Conservation (phyloP, 176 grass and related monocot genomes). For the Cenchrus fungigraminus region DNA sequence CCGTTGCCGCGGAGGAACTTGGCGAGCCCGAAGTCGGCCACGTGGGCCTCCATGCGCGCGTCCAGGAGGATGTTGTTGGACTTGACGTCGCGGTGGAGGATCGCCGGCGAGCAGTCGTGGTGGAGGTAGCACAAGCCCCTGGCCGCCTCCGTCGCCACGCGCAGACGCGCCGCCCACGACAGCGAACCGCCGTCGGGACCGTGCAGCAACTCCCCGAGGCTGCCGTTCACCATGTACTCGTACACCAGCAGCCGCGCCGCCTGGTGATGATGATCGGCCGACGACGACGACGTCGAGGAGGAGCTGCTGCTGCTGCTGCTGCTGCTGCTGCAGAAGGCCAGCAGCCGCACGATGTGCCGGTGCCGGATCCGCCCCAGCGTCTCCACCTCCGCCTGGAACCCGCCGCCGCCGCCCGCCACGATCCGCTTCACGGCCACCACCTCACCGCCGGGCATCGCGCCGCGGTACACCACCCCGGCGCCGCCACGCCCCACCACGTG, state of each 20-base stretch:
- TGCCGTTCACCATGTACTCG: conserved; percentile 79
- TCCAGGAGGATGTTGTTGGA: conserved; percentile 86
- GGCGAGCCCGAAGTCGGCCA: conserved; percentile 82
- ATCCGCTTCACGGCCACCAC: conserved; percentile 73
- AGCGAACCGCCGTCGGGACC: neutral
- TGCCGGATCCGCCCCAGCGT: conserved; percentile 80
- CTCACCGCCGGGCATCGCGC: conserved; percentile 67
- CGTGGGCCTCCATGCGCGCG: conserved; percentile 64
- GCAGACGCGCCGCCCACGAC: conserved; percentile 55
- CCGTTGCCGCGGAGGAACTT: conserved; percentile 67
- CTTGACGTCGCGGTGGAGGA: conserved; percentile 87
- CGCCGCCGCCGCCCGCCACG: conserved; percentile 60
- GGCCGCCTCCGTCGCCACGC: conserved; percentile 77
- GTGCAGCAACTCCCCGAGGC: conserved; percentile 76
- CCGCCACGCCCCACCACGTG: conserved; percentile 73
- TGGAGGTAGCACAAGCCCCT: conserved; percentile 82
- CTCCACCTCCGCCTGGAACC: conserved; percentile 77
- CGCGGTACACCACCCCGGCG: conserved; percentile 75
- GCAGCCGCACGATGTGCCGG: conserved; percentile 75
- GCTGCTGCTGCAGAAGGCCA: conserved; percentile 52
- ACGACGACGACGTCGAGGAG: neutral
- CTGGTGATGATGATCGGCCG: neutral
- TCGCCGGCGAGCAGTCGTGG: conserved; percentile 81
- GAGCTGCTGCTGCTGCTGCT: neutral
- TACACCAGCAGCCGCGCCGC: conserved; percentile 74